These are phyloP conservation scores for Nothophytophthora sp. DNA, from an alignment of 352 stramenopile genomes.

Conservation along the genomic window DNA sequence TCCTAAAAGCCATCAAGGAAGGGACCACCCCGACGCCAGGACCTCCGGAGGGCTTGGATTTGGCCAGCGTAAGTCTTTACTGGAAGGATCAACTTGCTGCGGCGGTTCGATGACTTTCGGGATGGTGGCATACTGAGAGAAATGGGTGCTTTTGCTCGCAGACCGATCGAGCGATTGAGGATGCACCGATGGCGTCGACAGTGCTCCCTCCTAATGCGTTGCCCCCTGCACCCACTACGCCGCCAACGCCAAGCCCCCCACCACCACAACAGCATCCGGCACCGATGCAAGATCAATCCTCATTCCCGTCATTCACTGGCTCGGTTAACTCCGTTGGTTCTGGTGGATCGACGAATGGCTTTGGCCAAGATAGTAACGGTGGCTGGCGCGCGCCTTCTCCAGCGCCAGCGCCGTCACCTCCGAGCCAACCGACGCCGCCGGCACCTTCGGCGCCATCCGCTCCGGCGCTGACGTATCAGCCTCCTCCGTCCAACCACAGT, in stretches of 20 bases:
- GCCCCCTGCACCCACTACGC: slow-evolving; percentile 21
- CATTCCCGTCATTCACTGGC: slow-evolving; percentile 58
- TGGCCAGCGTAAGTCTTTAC: slow-evolving; percentile 31
- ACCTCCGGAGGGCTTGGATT: slow-evolving; percentile 53
- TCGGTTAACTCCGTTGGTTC: slow-evolving; percentile 37
- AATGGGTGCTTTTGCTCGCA: neutral
- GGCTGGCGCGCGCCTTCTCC: slow-evolving; percentile 15
- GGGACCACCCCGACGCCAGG: slow-evolving; percentile 82
- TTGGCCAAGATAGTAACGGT: slow-evolving; percentile 22
- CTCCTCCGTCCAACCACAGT: slow-evolving; percentile 13
- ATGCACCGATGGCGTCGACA: slow-evolving; percentile 7
- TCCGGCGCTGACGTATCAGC: slow-evolving; percentile 20
- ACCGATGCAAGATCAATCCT: neutral
- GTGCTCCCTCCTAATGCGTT: neutral
- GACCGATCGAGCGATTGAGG: slow-evolving; percentile 14
- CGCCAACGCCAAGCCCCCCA: slow-evolving; percentile 5
- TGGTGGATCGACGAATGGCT: slow-evolving; percentile 14
- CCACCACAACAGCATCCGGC: slow-evolving; percentile 8
- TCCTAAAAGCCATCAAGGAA: slow-evolving; percentile 96
- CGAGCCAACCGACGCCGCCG: slow-evolving; percentile 13
- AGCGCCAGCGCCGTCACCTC: neutral
- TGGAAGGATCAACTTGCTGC: neutral
- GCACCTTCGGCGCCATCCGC: neutral
- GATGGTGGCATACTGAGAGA: no score
- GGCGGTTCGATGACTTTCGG: no score